phyloP scores from a whole-genome alignment of 208 protist species.

The Balamuthia mandrillaris region DNA sequence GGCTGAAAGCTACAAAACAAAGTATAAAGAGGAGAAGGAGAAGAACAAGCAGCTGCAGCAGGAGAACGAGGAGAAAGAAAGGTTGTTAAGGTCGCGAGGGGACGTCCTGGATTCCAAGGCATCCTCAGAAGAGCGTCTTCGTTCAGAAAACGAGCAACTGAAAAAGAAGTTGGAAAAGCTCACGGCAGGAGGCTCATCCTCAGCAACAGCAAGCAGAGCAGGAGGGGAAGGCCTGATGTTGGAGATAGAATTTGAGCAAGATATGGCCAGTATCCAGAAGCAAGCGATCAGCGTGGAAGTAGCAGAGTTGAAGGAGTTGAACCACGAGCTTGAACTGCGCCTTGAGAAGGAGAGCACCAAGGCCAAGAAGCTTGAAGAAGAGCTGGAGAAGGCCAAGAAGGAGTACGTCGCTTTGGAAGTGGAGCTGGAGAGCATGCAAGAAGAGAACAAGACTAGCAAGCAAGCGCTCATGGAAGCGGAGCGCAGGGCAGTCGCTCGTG shows the following conservation, averaged over 20 bases:
- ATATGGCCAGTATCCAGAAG: no score
- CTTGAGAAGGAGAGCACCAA: conserved; percentile 25
- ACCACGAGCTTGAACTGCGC: conserved; percentile 20
- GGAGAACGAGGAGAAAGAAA: neutral
- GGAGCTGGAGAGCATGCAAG: neutral
- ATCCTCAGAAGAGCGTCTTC: no score
- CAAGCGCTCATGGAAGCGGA: no score
- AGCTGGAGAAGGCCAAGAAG: conserved; percentile 4
- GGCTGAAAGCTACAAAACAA: neutral
- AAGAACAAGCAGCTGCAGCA: neutral
- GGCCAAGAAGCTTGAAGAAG: neutral
- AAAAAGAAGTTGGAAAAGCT: neutral
- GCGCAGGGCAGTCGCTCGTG: no score
- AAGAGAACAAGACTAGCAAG: neutral
- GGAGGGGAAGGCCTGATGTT: no score
- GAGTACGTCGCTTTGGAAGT: conserved; percentile 19
- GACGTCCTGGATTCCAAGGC: no score
- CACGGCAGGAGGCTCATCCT: neutral
- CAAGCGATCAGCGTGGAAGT: no score
- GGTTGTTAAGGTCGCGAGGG: neutral
- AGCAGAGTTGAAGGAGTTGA: neutral
- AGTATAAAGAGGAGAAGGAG: neutral
- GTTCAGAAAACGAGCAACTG: neutral
- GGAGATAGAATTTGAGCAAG: no score
- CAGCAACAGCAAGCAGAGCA: neutral